A percentile compares a stretch with the other conserved stretches of the same genome.
phyloP scores from a whole-genome alignment of 2,329 filamentous ascomycete species.

The Diplodia sapinea region DNA sequence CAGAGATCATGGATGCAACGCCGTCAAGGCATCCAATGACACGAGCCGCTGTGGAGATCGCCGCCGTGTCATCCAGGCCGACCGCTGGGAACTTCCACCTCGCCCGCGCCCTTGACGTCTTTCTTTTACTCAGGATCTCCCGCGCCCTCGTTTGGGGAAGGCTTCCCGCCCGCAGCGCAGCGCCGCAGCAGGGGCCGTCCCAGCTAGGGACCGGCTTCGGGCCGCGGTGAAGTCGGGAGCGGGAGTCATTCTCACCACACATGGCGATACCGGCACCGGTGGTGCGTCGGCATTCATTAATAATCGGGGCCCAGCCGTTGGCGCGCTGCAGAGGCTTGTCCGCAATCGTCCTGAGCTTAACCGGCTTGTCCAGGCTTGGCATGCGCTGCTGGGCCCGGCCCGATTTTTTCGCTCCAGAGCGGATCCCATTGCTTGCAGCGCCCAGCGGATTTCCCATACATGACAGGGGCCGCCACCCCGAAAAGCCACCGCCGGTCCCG shows the following conservation, averaged over 20 bases:
- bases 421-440: constrained; percentile 27
- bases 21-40: constrained; percentile 17
- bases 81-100: constrained; percentile 20
- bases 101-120: constrained; percentile 21
- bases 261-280: background rate
- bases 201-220: background rate
- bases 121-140: constrained; percentile 4
- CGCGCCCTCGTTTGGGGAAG: background rate
- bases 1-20: constrained; percentile 25
- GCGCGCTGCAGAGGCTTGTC: constrained; percentile 20
- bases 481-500: constrained; percentile 6
- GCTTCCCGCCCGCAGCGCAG: background rate
- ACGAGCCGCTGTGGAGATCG: constrained; percentile 1
- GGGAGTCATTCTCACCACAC: background rate
- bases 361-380: constrained; percentile 26
- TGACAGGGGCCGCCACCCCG: constrained; percentile 1
- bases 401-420: constrained; percentile 24
- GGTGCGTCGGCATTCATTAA: constrained; percentile 18
- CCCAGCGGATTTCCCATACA: constrained; percentile 22
- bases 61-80: constrained; percentile 7
- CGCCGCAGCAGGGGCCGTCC: background rate
- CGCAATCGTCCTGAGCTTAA: constrained; percentile 25
- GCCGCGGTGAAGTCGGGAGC: background rate
- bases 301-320: constrained; percentile 24
- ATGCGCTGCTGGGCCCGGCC: constrained; percentile 5